Conservation (phyloP, 305 asterid genomes). For the Fraxinus sp. region DNA sequence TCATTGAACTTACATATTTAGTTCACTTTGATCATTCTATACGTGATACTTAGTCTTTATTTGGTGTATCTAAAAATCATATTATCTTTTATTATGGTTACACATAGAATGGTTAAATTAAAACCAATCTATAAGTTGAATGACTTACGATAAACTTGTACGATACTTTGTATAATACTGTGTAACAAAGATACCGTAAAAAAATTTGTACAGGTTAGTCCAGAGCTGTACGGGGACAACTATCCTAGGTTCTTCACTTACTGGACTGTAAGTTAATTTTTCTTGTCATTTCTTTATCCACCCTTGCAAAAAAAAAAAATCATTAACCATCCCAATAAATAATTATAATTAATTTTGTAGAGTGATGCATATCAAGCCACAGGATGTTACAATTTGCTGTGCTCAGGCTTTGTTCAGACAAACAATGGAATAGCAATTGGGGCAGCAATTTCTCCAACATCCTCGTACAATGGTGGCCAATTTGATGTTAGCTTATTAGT, state of each 20-base stretch:
- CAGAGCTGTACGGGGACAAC: conserved; percentile 62
- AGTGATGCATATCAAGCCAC: conserved; percentile 95
- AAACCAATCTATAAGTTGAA: neutral
- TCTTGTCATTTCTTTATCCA: neutral
- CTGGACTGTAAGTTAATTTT: conserved; percentile 51
- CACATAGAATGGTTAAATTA: neutral
- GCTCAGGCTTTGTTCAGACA: conserved; percentile 97
- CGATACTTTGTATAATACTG: neutral
- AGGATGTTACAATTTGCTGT: conserved; percentile 89
- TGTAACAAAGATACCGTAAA: too few relatives aligned
- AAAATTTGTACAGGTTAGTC: conserved; percentile 24
- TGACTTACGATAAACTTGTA: neutral
- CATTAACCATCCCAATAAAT: conserved; percentile 6
- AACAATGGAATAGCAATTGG: conserved; percentile 85
- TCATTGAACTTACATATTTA: neutral
- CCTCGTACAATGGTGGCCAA: conserved; percentile 77
- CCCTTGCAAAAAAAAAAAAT: neutral
- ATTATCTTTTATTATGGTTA: neutral
- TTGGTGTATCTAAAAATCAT: neutral
- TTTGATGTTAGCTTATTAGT: conserved; percentile 82
- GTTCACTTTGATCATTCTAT: neutral
- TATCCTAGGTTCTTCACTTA: conserved; percentile 60
- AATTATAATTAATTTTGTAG: conserved; percentile 39
- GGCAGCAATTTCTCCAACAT: conserved; percentile 91
- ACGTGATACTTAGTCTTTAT: neutral